A percentile compares a stretch with the other conserved stretches of the same genome.
These are phyloP conservation scores for Pythium phragmitis DNA, from an alignment of 352 stramenopile species.

Conservation along the genomic window DNA sequence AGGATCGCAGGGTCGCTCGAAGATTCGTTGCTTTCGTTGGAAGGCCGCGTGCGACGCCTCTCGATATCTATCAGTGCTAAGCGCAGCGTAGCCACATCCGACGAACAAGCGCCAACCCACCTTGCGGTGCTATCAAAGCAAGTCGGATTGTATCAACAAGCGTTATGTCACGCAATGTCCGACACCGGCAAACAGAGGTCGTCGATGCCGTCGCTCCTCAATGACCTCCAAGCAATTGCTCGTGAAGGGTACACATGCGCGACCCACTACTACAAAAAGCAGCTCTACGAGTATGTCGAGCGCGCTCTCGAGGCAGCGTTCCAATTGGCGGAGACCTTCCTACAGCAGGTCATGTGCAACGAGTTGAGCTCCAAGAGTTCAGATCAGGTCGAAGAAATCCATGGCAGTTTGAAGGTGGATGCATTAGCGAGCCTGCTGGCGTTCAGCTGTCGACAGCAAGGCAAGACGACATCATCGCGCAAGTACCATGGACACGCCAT, in stretches of 20 bases:
- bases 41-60: constrained; percentile 15
- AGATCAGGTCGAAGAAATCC: constrained; percentile 30
- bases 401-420: constrained; percentile 56
- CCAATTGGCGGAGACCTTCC: constrained; percentile 47
- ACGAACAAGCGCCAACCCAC: neutral
- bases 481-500: constrained; percentile 47
- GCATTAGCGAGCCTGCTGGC: constrained; percentile 56
- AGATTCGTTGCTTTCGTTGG: constrained; percentile 18
- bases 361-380: constrained; percentile 10
- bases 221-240: constrained; percentile 59
- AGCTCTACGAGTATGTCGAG: constrained; percentile 40
- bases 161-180: constrained; percentile 9
- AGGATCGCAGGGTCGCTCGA: neutral
- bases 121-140: constrained; percentile 1
- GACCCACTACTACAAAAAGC: constrained; percentile 46
- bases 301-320: constrained; percentile 46
- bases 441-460: constrained; percentile 49
- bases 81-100: neutral
- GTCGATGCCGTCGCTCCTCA: constrained; percentile 36
- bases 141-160: constrained; percentile 1
- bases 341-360: constrained; percentile 67
- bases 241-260: constrained; percentile 64
- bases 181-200: constrained; percentile 3
- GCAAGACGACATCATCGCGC: constrained; percentile 32
- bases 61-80: constrained; percentile 9